phyloP scores from a whole-genome alignment of 139 green algal genomes.

The Pseudopediastrum boryanum region DNA sequence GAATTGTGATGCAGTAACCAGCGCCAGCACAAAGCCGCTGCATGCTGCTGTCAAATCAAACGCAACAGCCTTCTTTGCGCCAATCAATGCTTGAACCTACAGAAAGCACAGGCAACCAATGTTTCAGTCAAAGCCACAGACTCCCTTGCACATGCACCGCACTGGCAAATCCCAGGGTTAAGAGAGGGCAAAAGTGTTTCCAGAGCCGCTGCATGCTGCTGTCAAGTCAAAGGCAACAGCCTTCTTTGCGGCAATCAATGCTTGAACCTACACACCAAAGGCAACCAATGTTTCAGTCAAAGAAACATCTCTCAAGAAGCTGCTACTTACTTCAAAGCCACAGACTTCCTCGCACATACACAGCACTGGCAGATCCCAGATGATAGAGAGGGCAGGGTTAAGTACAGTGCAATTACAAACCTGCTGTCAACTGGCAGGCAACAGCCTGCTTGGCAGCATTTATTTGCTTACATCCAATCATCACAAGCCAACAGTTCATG shows the following conservation, averaged over 20 bases:
- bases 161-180: too few species aligned
- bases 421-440: constrained; percentile 96
- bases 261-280: constrained; percentile 69
- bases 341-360: too few species aligned
- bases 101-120: not conserved
- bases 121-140: not conserved
- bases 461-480: constrained; percentile 71
- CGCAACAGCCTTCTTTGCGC: constrained; percentile 82
- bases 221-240: constrained; percentile 96
- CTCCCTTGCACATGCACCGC: too few species aligned
- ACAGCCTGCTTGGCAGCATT: constrained; percentile 88
- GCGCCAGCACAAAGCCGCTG: constrained; percentile 94
- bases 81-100: constrained; percentile 84
- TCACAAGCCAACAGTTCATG: not conserved
- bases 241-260: constrained; percentile 79
- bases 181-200: too few species aligned
- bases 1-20: constrained; percentile 90
- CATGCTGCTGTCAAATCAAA: constrained; percentile 98
- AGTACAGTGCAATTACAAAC: constrained; percentile 98
- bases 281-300: not conserved
- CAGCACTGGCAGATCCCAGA: too few species aligned
- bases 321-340: too few species aligned
- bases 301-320: too few species aligned
- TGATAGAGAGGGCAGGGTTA: too few species aligned
- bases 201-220: constrained; percentile 97